Conservation (phyloP, 202 grass and related monocot species). For the Schoenoplectus tabernaemontani region DNA sequence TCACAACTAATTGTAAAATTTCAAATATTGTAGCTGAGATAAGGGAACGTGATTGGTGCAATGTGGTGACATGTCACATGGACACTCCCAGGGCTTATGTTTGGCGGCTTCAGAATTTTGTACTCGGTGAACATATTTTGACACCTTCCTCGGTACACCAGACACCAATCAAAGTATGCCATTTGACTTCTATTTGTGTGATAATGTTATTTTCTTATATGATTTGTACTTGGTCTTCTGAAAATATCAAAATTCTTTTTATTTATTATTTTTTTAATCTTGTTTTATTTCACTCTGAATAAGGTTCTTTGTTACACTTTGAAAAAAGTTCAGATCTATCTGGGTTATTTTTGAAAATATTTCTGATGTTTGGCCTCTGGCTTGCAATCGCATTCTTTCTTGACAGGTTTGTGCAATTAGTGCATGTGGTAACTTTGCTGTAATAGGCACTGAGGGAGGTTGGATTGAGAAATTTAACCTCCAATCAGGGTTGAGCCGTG, state of each 20-base stretch:
- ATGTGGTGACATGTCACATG: slow-evolving; percentile 97
- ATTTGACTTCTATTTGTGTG: slow-evolving; percentile 17
- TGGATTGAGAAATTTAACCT: slow-evolving; percentile 98
- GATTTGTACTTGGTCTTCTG: background rate
- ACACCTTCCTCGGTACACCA: slow-evolving; percentile 42
- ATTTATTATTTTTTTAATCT: background rate
- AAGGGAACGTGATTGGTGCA: slow-evolving; percentile 93
- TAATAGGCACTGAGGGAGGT: slow-evolving; percentile 83
- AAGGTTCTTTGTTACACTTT: slow-evolving; percentile 3
- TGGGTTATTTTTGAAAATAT: background rate
- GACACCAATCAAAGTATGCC: slow-evolving; percentile 71
- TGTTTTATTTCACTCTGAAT: background rate
- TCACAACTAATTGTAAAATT: slow-evolving; percentile 25
- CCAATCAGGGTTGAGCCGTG: slow-evolving; percentile 81
- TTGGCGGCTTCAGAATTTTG: slow-evolving; percentile 99
- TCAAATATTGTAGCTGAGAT: slow-evolving; percentile 70
- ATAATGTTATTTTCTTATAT: slow-evolving; percentile 2
- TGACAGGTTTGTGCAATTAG: slow-evolving; percentile 85
- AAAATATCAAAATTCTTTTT: background rate
- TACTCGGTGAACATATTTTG: slow-evolving; percentile 93
- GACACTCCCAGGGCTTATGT: slow-evolving; percentile 87
- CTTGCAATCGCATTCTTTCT: slow-evolving; percentile 1
- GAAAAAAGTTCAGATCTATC: background rate
- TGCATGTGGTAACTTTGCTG: slow-evolving; percentile 85
- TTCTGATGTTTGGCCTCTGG: background rate